These are phyloP conservation scores for Colletotrichum sidae DNA, from an alignment of 2,329 filamentous ascomycete genomes.

Conservation along the genomic window DNA sequence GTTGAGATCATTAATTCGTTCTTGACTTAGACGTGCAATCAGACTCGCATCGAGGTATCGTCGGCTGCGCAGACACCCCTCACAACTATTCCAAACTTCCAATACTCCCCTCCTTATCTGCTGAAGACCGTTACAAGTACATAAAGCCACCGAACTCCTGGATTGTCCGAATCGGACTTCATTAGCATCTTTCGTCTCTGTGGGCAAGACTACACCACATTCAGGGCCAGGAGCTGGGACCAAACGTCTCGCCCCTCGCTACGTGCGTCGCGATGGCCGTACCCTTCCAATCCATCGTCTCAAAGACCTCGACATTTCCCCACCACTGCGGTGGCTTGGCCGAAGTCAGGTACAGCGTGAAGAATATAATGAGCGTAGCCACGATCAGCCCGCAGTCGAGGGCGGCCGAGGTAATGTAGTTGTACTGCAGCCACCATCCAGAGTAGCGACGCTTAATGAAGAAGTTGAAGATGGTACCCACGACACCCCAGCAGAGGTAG, in stretches of 20 bases:
- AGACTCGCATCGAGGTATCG: slow-evolving; percentile 33
- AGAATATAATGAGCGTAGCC: slow-evolving; percentile 76
- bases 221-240: slow-evolving; percentile 61
- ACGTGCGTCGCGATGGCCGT: slow-evolving; percentile 57
- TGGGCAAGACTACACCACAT: background rate
- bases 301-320: slow-evolving; percentile 63
- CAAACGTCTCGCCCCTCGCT: slow-evolving; percentile 60
- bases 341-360: slow-evolving; percentile 72
- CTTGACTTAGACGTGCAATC: slow-evolving; percentile 20
- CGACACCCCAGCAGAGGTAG: slow-evolving; percentile 77
- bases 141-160: slow-evolving; percentile 33
- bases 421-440: slow-evolving; percentile 83
- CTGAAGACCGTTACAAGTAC: slow-evolving; percentile 12
- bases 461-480: slow-evolving; percentile 77
- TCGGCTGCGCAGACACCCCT: slow-evolving; percentile 26
- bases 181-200: slow-evolving; percentile 13
- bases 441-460: slow-evolving; percentile 72
- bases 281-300: slow-evolving; percentile 59
- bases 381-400: slow-evolving; percentile 76
- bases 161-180: slow-evolving; percentile 14
- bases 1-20: slow-evolving; percentile 19
- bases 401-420: slow-evolving; percentile 79
- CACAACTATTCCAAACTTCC: slow-evolving; percentile 21
- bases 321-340: slow-evolving; percentile 70
- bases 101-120: slow-evolving; percentile 19